A percentile compares a stretch with the other conserved stretches of the same genome.
phyloP scores from a whole-genome alignment of 2,329 filamentous ascomycete species.

The Penicillium sp. region DNA sequence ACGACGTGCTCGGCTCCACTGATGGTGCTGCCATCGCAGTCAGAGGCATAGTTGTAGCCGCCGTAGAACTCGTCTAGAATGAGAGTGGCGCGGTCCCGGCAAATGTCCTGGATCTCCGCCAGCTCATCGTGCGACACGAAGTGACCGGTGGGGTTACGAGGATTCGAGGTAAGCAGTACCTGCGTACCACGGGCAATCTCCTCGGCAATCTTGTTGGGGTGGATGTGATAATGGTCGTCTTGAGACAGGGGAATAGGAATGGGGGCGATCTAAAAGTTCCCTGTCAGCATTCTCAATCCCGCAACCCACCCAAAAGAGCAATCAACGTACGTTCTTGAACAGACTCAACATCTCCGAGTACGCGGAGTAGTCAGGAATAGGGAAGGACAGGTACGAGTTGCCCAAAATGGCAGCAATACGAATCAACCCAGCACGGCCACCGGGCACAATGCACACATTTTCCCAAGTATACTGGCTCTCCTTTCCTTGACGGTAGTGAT shows the following conservation, averaged over 20 bases:
- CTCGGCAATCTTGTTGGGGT: slow-evolving; percentile 87
- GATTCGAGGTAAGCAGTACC: slow-evolving; percentile 92
- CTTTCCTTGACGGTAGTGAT: slow-evolving; percentile 84
- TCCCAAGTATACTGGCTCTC: slow-evolving; percentile 92
- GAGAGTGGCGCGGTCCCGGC: slow-evolving; percentile 82
- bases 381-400: slow-evolving; percentile 89
- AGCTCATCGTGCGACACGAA: slow-evolving; percentile 83
- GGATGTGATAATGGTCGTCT: slow-evolving; percentile 87
- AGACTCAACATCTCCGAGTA: slow-evolving; percentile 97
- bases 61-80: slow-evolving; percentile 97
- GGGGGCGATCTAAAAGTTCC: slow-evolving; percentile 65
- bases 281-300: not conserved
- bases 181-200: slow-evolving; percentile 82
- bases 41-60: slow-evolving; percentile 90
- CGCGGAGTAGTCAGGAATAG: slow-evolving; percentile 91
- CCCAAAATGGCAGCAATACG: slow-evolving; percentile 91
- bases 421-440: slow-evolving; percentile 87
- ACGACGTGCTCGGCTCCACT: slow-evolving; percentile 85
- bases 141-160: slow-evolving; percentile 87
- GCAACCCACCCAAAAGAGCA: not conserved
- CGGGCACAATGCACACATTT: slow-evolving; percentile 94
- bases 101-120: slow-evolving; percentile 87
- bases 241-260: slow-evolving; percentile 82
- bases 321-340: slow-evolving; percentile 68
- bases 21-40: slow-evolving; percentile 87